Percentiles rank a stretch among this genome's conserved stretches.
phyloP scores from a whole-genome alignment of 2,329 filamentous ascomycete genomes.

The Aspergillus proliferans region DNA sequence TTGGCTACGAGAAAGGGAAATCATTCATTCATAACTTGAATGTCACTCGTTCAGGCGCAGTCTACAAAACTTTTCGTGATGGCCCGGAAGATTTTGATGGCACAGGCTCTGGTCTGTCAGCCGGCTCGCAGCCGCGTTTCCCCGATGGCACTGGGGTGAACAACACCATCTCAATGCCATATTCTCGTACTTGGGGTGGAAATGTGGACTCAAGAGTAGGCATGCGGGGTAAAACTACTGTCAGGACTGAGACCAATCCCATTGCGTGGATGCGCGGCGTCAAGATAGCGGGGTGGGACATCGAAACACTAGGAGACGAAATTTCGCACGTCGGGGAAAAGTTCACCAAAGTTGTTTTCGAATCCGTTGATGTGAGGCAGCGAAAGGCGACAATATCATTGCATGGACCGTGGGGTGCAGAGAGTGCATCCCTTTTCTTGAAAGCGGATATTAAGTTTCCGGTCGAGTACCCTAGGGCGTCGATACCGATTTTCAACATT shows the following conservation, averaged over 20 bases:
- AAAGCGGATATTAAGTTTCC: conserved; percentile 56
- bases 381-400: conserved; percentile 52
- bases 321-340: conserved; percentile 56
- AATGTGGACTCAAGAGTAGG: conserved; percentile 44
- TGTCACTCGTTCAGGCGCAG: conserved; percentile 74
- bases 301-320: conserved; percentile 54
- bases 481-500: conserved; percentile 47
- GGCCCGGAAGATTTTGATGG: conserved; percentile 53
- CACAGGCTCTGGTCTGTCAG: conserved; percentile 25
- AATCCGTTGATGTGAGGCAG: conserved; percentile 51
- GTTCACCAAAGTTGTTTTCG: conserved; percentile 56
- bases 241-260: conserved; percentile 49
- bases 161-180: conserved; percentile 46
- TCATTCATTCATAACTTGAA: conserved; percentile 59
- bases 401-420: conserved; percentile 54
- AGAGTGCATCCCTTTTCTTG: conserved; percentile 48
- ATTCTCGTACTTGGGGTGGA: conserved; percentile 43
- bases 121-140: conserved; percentile 14
- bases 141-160: conserved; percentile 38
- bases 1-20: conserved; percentile 67
- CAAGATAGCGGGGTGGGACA: conserved; percentile 51
- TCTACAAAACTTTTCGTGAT: conserved; percentile 78
- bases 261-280: conserved; percentile 62
- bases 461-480: conserved; percentile 46
- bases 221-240: conserved; percentile 43